Evolutionary conservation across 1,139 yeast genomes (phyloP).

Genomic region (Hyphopichia khmerensis): DNA sequence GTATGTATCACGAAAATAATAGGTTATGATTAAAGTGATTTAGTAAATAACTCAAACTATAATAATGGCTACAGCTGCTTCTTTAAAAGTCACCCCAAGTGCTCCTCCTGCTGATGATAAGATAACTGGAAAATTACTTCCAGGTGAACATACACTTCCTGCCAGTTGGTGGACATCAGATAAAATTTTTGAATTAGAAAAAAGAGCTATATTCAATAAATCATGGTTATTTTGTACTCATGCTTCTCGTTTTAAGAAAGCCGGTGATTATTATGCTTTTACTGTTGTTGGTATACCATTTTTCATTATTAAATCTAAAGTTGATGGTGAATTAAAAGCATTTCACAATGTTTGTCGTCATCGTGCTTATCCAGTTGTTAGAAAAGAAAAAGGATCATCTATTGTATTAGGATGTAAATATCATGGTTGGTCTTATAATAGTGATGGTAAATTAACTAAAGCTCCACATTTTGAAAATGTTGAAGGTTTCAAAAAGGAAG

Average conservation of each 20-base stretch:
- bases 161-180: slow-evolving; percentile 68
- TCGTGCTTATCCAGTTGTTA: slow-evolving; percentile 60
- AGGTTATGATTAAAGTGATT: too few relatives aligned
- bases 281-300: slow-evolving; percentile 53
- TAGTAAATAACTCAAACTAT: too few relatives aligned
- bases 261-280: slow-evolving; percentile 56
- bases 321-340: slow-evolving; percentile 50
- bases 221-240: slow-evolving; percentile 58
- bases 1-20: too few relatives aligned
- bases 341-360: slow-evolving; percentile 67
- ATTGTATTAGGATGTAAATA: slow-evolving; percentile 58
- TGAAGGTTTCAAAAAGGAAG: slow-evolving; percentile 55
- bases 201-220: slow-evolving; percentile 54
- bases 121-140: slow-evolving; percentile 22
- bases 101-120: slow-evolving; percentile 28
- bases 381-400: slow-evolving; percentile 58
- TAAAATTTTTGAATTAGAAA: slow-evolving; percentile 55
- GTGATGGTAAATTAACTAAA: slow-evolving; percentile 55
- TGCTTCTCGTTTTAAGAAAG: slow-evolving; percentile 47
- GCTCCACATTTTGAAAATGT: slow-evolving; percentile 63
- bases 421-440: slow-evolving; percentile 66
- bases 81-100: slow-evolving; percentile 12
- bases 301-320: slow-evolving; percentile 53
- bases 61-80: slow-evolving; percentile 9
- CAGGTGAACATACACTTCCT: slow-evolving; percentile 60